These are phyloP conservation scores for Saitozyma sp. DNA, from an alignment of 768 basidiomycete species.

Conservation along the genomic window DNA sequence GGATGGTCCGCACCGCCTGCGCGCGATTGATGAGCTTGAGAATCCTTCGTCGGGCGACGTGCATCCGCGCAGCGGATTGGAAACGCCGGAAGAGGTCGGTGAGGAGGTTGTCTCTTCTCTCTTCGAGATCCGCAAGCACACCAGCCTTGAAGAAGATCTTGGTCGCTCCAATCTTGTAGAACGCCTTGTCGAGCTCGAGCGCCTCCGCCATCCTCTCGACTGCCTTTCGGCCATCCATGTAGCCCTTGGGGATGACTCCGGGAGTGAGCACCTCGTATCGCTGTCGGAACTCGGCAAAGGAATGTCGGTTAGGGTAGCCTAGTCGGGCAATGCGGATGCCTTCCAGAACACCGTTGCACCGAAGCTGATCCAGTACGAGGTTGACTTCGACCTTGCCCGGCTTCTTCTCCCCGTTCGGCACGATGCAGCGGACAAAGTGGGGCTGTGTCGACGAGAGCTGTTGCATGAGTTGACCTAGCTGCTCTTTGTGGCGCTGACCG, in stretches of 20 bases:
- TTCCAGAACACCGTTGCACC: slow-evolving; percentile 98
- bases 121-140: slow-evolving; percentile 92
- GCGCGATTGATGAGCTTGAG: slow-evolving; percentile 93
- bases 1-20: slow-evolving; percentile 84
- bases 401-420: slow-evolving; percentile 88
- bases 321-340: slow-evolving; percentile 96
- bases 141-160: slow-evolving; percentile 99
- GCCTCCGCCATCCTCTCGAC: slow-evolving; percentile 86
- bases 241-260: slow-evolving; percentile 86
- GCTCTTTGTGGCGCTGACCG: slow-evolving; percentile 92
- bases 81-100: slow-evolving; percentile 84
- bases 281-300: slow-evolving; percentile 95
- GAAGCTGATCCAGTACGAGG: slow-evolving; percentile 89
- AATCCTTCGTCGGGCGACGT: slow-evolving; percentile 82
- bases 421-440: slow-evolving; percentile 97
- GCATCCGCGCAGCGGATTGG: slow-evolving; percentile 83
- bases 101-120: slow-evolving; percentile 80
- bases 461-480: slow-evolving; percentile 82
- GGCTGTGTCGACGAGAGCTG: slow-evolving; percentile 93
- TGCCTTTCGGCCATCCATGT: slow-evolving; percentile 96
- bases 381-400: slow-evolving; percentile 90
- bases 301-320: slow-evolving; percentile 94
- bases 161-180: slow-evolving; percentile 89
- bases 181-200: slow-evolving; percentile 77
- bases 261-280: slow-evolving; percentile 95